Percentiles rank a stretch among this genome's conserved stretches.
Conservation (phyloP, 2,329 filamentous ascomycete species). For the Fusarium papillatum region DNA sequence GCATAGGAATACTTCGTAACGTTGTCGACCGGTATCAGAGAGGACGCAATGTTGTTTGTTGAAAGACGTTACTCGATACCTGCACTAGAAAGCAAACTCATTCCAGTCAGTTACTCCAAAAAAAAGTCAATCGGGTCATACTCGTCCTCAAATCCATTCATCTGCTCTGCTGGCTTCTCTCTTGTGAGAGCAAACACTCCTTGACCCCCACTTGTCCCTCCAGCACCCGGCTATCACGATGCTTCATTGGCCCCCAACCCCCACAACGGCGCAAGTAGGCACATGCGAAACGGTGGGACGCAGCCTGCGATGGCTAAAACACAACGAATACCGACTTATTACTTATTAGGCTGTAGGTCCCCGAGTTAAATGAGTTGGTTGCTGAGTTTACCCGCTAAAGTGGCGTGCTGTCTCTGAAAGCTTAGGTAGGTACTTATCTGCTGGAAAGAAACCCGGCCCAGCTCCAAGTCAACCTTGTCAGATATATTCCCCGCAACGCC, state of each 20-base stretch:
- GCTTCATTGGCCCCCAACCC: constrained; percentile 39
- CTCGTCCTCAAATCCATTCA: neutral
- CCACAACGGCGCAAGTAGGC: constrained; percentile 26
- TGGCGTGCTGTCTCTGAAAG: constrained; percentile 5
- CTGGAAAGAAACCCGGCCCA: neutral
- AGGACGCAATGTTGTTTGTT: neutral
- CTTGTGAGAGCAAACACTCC: neutral
- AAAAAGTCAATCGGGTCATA: neutral
- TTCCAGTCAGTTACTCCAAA: neutral
- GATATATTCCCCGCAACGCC: constrained; percentile 9
- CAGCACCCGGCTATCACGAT: neutral
- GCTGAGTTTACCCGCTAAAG: constrained; percentile 24
- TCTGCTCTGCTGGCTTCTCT: neutral
- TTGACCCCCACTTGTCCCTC: constrained; percentile 21
- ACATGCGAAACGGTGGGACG: constrained; percentile 35
- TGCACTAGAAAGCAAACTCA: neutral
- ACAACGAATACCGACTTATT: neutral
- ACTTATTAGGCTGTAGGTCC: constrained; percentile 21
- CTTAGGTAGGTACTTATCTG: neutral
- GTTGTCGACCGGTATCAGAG: neutral
- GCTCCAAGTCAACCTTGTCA: neutral
- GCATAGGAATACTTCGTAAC: neutral
- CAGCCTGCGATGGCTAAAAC: constrained; percentile 13
- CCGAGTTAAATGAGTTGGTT: constrained; percentile 4
- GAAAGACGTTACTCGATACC: neutral